Percentiles rank a stretch among this genome's conserved stretches.
These are phyloP conservation scores for Apiospora arundinis DNA, from an alignment of 2,329 filamentous ascomycete species.

Conservation along the genomic window DNA sequence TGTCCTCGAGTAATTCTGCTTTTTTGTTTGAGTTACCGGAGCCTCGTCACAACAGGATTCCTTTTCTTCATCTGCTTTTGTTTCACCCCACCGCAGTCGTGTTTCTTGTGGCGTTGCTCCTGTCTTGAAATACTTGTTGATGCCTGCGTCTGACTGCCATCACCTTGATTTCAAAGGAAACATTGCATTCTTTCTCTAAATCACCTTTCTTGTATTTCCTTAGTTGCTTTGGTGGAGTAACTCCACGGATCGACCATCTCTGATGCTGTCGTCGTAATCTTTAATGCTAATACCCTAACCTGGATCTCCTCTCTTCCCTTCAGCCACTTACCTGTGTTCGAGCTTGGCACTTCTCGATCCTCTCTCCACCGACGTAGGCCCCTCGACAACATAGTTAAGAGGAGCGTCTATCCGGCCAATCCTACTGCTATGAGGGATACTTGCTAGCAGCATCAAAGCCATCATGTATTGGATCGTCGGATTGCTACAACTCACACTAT, in stretches of 20 bases:
- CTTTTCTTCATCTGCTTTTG: constrained; percentile 16
- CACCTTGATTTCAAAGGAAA: constrained; percentile 32
- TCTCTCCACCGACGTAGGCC: constrained; percentile 26
- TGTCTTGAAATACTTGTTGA: constrained; percentile 35
- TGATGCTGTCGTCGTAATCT: constrained; percentile 37
- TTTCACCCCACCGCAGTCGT: constrained; percentile 21
- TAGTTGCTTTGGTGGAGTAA: constrained; percentile 25
- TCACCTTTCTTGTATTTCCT: constrained; percentile 25
- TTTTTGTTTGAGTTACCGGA: neutral
- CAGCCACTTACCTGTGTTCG: constrained; percentile 33
- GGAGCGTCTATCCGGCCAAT: neutral
- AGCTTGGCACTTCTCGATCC: constrained; percentile 21
- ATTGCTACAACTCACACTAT: constrained; percentile 56
- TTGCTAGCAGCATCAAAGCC: neutral
- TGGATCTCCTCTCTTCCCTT: constrained; percentile 28
- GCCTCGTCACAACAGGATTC: neutral
- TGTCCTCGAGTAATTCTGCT: constrained; percentile 17
- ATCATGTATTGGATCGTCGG: constrained; percentile 38
- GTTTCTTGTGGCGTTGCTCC: constrained; percentile 34
- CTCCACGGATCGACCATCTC: constrained; percentile 28
- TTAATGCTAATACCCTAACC: constrained; percentile 39
- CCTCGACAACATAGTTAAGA: neutral
- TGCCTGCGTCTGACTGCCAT: neutral
- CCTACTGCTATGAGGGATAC: constrained; percentile 11
- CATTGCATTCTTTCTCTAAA: constrained; percentile 39